phyloP scores from a whole-genome alignment of 1,284 basidiomycete species.

The Boletus hoseneyae region DNA sequence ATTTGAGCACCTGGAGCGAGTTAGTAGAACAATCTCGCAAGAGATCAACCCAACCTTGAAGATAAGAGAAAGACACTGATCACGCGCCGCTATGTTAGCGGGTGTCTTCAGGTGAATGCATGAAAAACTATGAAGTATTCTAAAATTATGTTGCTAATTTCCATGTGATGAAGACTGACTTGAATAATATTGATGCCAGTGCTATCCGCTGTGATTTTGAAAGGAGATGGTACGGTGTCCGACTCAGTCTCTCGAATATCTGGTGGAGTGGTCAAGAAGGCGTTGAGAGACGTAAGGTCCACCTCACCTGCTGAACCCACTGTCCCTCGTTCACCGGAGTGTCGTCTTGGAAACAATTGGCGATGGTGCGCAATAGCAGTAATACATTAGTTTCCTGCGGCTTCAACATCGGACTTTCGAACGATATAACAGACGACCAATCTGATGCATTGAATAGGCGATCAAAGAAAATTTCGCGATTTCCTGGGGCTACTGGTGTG shows the following conservation, averaged over 20 bases:
- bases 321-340: slow-evolving; percentile 40
- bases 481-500: slow-evolving; percentile 43
- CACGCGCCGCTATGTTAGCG: slow-evolving; percentile 33
- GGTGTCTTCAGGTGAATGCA: slow-evolving; percentile 49
- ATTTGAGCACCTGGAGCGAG: slow-evolving; percentile 52
- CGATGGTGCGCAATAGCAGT: slow-evolving; percentile 77
- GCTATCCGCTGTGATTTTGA: slow-evolving; percentile 73
- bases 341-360: slow-evolving; percentile 73
- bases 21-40: slow-evolving; percentile 11
- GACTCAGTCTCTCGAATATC: slow-evolving; percentile 54
- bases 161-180: slow-evolving; percentile 47
- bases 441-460: slow-evolving; percentile 67
- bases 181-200: slow-evolving; percentile 75
- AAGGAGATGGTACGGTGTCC: slow-evolving; percentile 51
- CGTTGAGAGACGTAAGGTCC: background rate
- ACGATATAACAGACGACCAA: slow-evolving; percentile 51
- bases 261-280: slow-evolving; percentile 27
- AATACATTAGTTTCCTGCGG: slow-evolving; percentile 82
- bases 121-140: slow-evolving; percentile 48
- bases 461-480: slow-evolving; percentile 54
- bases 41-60: slow-evolving; percentile 41
- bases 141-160: slow-evolving; percentile 7
- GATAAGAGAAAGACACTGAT: slow-evolving; percentile 43
- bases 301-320: slow-evolving; percentile 52
- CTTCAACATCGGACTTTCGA: slow-evolving; percentile 58